phyloP scores from a whole-genome alignment of 2,329 filamentous ascomycete genomes.

The Claviceps sp. region DNA sequence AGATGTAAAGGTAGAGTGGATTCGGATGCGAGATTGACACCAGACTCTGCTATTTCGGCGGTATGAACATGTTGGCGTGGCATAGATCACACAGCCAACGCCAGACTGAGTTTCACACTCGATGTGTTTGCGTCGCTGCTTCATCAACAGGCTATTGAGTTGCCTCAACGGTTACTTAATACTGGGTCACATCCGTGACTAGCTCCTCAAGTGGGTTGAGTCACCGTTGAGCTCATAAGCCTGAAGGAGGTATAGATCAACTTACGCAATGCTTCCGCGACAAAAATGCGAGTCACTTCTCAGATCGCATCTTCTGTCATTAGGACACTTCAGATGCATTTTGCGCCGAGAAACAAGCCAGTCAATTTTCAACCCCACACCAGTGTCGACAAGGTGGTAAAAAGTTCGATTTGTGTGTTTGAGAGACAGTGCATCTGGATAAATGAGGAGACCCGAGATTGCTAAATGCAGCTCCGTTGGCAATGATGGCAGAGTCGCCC shows the following conservation, averaged over 20 bases:
- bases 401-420: slow-evolving; percentile 55
- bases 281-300: slow-evolving; percentile 48
- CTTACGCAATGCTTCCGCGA: slow-evolving; percentile 43
- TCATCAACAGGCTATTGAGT: slow-evolving; percentile 38
- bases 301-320: slow-evolving; percentile 41
- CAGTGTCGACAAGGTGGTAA: slow-evolving; percentile 50
- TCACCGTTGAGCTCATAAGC: no score
- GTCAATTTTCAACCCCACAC: slow-evolving; percentile 49
- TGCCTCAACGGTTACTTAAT: not conserved
- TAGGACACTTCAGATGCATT: slow-evolving; percentile 52
- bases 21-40: slow-evolving; percentile 30
- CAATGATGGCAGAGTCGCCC: slow-evolving; percentile 19
- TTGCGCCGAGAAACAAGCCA: slow-evolving; percentile 54
- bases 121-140: slow-evolving; percentile 42
- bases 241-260: slow-evolving; percentile 3
- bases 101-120: slow-evolving; percentile 47
- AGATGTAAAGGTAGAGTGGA: slow-evolving; percentile 30
- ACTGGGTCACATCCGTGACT: not conserved
- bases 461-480: slow-evolving; percentile 55
- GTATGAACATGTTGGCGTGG: slow-evolving; percentile 34
- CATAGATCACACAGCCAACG: slow-evolving; percentile 41
- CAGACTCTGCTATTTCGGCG: slow-evolving; percentile 30
- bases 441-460: slow-evolving; percentile 46
- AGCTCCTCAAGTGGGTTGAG: not conserved
- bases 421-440: slow-evolving; percentile 57